Base-by-base conservation (phyloP, 257 asterid genomes). In the Solanum microdontum region DNA sequence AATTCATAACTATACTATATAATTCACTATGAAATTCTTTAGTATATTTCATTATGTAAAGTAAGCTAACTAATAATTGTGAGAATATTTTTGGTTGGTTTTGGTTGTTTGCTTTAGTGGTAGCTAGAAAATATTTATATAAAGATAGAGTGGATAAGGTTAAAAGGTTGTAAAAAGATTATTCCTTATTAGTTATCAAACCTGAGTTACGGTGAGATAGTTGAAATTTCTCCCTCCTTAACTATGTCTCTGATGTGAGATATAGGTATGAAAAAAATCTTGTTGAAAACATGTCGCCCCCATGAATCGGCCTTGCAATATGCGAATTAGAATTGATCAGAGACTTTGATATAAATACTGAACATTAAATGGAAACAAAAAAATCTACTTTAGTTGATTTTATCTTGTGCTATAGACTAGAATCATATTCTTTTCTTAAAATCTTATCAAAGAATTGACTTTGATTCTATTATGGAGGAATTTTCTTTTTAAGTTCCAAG, bases 391-490 rank as follows among this genome's bases (percentile, higher is more conserved):
- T 45, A 28, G 11, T 80, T 43, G 24, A 15, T 26, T 2, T 43
- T 43, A n/a, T 26, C 9, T 40, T 80, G 28, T 28, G 85, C 43
- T 14, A 15, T 48, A 26, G 55, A 82, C 30, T 62, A 3, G 69
- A 82, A 73, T 88, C 80, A 13, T 84, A 73, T 88, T 43, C 85
- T 58, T 73, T 84, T 24, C 90, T 76, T 30, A 73, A 36, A 69
- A 76, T 68, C 36, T 76, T 40, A 36, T 32, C 87, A 86, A 79
- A 80, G 87, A 30, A 37, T 64, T 14, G 7, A 19, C 34, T 66
- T 10, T 77, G 64, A 77, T 15, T 80, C 66, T 45, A 28, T 45
- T 80, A 3, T 28, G 10, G 26, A 80, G 21, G 84, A 79, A 79
- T 10, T 33, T 64, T n/a, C 13, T 66, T 76, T 77, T 77, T 26